These are phyloP conservation scores for Umbelopsis ramanniana DNA, from an alignment of 192 early-diverging fungal genomes.

Conservation along the genomic window DNA sequence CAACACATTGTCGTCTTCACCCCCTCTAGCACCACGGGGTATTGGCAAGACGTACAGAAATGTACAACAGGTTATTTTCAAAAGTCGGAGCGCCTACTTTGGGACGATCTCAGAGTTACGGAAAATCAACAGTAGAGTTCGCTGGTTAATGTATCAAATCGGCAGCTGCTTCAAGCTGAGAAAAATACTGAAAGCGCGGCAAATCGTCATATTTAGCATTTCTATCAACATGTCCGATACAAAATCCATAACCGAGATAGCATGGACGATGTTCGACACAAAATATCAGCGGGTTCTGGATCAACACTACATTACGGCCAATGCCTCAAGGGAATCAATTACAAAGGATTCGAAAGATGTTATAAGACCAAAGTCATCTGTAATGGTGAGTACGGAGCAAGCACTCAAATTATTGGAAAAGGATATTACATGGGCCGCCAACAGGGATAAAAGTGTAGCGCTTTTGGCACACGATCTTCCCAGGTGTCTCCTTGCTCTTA, in stretches of 20 bases:
- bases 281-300: background rate
- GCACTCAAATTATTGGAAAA: background rate
- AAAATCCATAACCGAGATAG: background rate
- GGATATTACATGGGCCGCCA: background rate
- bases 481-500: background rate
- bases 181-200: background rate
- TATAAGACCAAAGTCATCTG: background rate
- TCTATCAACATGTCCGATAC: background rate
- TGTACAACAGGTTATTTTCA: background rate
- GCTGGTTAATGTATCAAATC: background rate
- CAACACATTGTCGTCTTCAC: background rate
- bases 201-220: background rate
- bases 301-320: background rate
- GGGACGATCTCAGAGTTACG: background rate
- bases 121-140: background rate
- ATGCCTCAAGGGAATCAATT: background rate
- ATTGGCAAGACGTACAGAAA: background rate
- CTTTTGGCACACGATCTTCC: background rate
- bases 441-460: conserved; percentile 1
- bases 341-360: background rate
- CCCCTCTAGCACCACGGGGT: background rate
- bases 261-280: conserved; percentile 6
- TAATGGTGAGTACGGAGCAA: background rate
- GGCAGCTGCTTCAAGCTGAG: background rate
- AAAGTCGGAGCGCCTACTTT: background rate